Evolutionary conservation across 371 early-diverging fungal species (phyloP), one percentile per base, ranked within the genome.

Genomic region (Mortierella sp.): DNA sequence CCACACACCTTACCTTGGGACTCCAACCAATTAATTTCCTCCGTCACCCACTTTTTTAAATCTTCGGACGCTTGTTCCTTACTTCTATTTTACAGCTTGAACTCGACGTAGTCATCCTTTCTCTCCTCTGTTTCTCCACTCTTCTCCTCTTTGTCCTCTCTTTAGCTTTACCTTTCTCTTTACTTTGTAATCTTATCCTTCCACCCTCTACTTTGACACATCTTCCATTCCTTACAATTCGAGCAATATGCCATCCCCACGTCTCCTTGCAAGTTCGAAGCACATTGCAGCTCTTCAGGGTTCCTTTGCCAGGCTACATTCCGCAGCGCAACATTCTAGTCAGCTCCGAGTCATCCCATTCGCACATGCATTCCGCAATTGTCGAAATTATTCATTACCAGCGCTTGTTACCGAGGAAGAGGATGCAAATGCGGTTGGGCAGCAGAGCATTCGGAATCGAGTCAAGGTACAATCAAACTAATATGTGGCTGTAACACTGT

Each of bases 401-500:
- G 79, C 74, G 0, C 47, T 79, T 17, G 66, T 70, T 35, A 64
- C 61, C 28, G 73, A 79, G 22, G 74, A 79, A 17, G 74, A 73
- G 29, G 49, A 58, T 35, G 29, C 35, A 13, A 23, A 13, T 22
- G 34, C 31, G n/a, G 40, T 57, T n/a, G 23, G 32, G 42, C 23
- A 15, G 19, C 62, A 54, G 15, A 70, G 37, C 49, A 69, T 51
- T 28, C 57, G 57, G 43, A 43, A 29, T 43, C 51, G 68, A 58
- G 59, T 61, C 34, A 70, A 80, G 75, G 80, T 80, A 70, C 17
- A 17, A 29, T n/a, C 26, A 43, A 42, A 37, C 13, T 53, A 32
- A 32, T 55, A 26, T 31, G 13, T 13, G 7, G 9, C 51, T 29
- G 40, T 22, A 5, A 31, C 15, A 29, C 23, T 6, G 32, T 49